Evolutionary conservation across 495 filamentous ascomycete species (phyloP), one percentile per base, ranked within the genome.

Genomic region (Astrothelium macrocarpum): DNA sequence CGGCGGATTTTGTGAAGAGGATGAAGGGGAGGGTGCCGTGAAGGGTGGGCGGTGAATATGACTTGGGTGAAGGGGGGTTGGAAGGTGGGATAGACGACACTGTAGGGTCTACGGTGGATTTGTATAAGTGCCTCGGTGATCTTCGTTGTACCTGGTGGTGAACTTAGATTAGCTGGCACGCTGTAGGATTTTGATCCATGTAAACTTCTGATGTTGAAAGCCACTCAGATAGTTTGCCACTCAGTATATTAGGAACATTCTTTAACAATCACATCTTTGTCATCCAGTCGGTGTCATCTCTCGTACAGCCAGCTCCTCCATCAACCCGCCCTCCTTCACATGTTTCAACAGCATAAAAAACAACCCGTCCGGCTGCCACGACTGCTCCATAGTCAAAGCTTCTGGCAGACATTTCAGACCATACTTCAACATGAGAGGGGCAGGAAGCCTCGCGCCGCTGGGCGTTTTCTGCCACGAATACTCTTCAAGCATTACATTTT

Each of bases 1-100:
- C 45, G 45, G 16, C 45, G 45, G 45, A 49, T 49, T 49, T 49
- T 49, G 45, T 49, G 45, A 49, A 49, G 45, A 49, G 45, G 45
- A 49, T 49, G 45, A 49, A 49, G 45, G 45, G 45, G 45, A 49
- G 45, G 45, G n/a, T 49, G 10, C 45, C 16, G 45, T 49, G 16
- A 39, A 16, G 16, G 7, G 36, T 39, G 16, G 36, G 36, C 16
- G 36, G 36, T 5, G 36, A n/a, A 49, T 49, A n/a, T n/a, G n/a
- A n/a, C n/a, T n/a, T n/a, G n/a, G n/a, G n/a, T n/a, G n/a, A n/a
- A n/a, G n/a, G n/a, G n/a, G n/a, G n/a, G n/a, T n/a, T n/a, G n/a
- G n/a, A n/a, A n/a, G n/a, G n/a, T n/a, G n/a, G n/a, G n/a, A n/a
- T n/a, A n/a, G n/a, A n/a, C n/a, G n/a, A n/a, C n/a, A n/a, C n/a